Evolutionary conservation across 73 alveolate genomes (phyloP), one percentile per base, ranked within the genome.

Genomic region (Breviolum minutum): DNA sequence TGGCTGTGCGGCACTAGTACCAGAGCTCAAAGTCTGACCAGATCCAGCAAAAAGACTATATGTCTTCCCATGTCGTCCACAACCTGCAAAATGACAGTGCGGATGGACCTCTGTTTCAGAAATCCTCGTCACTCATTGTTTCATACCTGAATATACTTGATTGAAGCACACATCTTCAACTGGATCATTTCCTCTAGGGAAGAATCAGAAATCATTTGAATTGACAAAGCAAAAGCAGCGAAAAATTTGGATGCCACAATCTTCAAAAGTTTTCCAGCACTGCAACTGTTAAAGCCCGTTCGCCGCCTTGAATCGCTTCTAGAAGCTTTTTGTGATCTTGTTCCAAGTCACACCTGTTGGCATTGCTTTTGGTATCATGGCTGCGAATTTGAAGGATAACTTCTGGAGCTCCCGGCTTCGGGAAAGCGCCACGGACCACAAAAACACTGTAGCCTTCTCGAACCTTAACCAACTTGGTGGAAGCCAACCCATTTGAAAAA

Each of bases 401-500:
- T 14, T 16, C 40, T 29, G 63, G 11, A 20, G 70, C 60, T 8
- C 62, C 54, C 10, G 64, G 79, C 98, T 30, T 48, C n/a, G 98
- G 98, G 82, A 92, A 92, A 20, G 17, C 73, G 14, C 98, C 98
- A 20, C 77, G 82, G n/a, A 92, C 98, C 40, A 80, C 91, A 27
- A 92, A 92, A n/a, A 92, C 98, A 90, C 98, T 76, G 90, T 92
- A 92, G 68, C 98, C 98, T 19, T 92, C 98, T 40, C 98, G 24
- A 90, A 92, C 98, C 98, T 92, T 3, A 63, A 8, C 0, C 64
- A n/a, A 27, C 83, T n/a, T n/a, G n/a, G n/a, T n/a, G n/a, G n/a
- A n/a, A n/a, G n/a, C n/a, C n/a, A n/a, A n/a, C n/a, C n/a, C n/a
- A n/a, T n/a, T n/a, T n/a, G n/a, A n/a, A n/a, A n/a, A n/a, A n/a